Evolutionary conservation across 768 basidiomycete genomes (phyloP).

Genomic region (Pulveroboletus sp.): DNA sequence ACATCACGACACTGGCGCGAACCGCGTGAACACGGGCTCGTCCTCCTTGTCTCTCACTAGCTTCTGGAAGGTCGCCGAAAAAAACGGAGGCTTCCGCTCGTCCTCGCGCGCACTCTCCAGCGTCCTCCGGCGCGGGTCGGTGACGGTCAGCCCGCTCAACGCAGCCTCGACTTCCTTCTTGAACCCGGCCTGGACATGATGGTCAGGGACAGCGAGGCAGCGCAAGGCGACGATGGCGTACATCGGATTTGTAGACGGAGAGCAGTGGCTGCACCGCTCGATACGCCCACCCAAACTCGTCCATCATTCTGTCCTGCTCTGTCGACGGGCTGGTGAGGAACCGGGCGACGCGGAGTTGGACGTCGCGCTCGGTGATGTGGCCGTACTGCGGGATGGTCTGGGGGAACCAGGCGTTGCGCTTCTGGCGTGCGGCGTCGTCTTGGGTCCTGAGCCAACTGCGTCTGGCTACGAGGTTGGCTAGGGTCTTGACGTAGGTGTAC

Average conservation of each 20-base stretch:
- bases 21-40: slow-evolving; percentile 9
- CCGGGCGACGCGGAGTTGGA: slow-evolving; percentile 47
- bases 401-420: slow-evolving; percentile 35
- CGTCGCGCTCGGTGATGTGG: slow-evolving; percentile 35
- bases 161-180: slow-evolving; percentile 17
- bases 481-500: slow-evolving; percentile 29
- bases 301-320: slow-evolving; percentile 45
- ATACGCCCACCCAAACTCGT: slow-evolving; percentile 50
- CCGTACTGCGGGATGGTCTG: slow-evolving; percentile 26
- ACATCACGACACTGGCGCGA: slow-evolving; percentile 20
- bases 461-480: slow-evolving; percentile 16
- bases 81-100: too few species aligned
- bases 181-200: slow-evolving; percentile 18
- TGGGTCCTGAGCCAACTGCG: slow-evolving; percentile 9
- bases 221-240: slow-evolving; percentile 29
- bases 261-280: slow-evolving; percentile 44
- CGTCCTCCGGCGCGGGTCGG: slow-evolving; percentile 21
- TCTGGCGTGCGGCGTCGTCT: slow-evolving; percentile 22
- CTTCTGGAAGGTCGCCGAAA: too few species aligned
- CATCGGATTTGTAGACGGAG: slow-evolving; percentile 38
- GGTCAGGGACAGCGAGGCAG: not conserved
- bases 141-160: slow-evolving; percentile 15
- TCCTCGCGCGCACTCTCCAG: too few species aligned
- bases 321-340: slow-evolving; percentile 34
- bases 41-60: too few species aligned